Conservation (phyloP, 768 basidiomycete species). For the Russula sp. region DNA sequence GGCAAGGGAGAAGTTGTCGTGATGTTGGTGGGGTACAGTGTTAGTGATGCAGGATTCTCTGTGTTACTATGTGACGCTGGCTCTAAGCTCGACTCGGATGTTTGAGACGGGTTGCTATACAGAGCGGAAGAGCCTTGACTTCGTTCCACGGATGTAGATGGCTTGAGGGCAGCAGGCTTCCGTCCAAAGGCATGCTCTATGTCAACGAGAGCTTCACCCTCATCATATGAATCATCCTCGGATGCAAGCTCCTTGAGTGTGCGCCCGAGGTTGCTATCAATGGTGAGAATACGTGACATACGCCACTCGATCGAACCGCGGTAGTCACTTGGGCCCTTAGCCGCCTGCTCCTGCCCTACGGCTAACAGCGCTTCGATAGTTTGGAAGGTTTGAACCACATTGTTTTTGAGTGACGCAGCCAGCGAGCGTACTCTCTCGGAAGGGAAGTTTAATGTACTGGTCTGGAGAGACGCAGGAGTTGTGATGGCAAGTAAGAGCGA, state of each 20-base stretch:
- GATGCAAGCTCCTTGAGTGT: slow-evolving; percentile 29
- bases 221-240: slow-evolving; percentile 31
- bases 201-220: slow-evolving; percentile 50
- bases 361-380: slow-evolving; percentile 55
- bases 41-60: slow-evolving; percentile 8
- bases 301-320: slow-evolving; percentile 72
- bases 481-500: slow-evolving; percentile 55
- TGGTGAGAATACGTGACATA: slow-evolving; percentile 59
- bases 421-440: slow-evolving; percentile 32
- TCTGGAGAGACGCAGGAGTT: slow-evolving; percentile 26
- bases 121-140: slow-evolving; percentile 19
- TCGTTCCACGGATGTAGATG: neutral
- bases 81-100: slow-evolving; percentile 27
- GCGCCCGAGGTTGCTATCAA: slow-evolving; percentile 40
- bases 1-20: neutral
- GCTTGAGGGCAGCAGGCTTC: slow-evolving; percentile 24
- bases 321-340: slow-evolving; percentile 62
- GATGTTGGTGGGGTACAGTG: slow-evolving; percentile 11
- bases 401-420: slow-evolving; percentile 45
- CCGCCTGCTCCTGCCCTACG: slow-evolving; percentile 64
- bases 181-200: slow-evolving; percentile 44
- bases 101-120: slow-evolving; percentile 25
- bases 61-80: slow-evolving; percentile 2
- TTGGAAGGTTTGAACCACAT: slow-evolving; percentile 48
- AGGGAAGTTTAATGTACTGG: neutral